Percentiles rank a stretch among this genome's conserved stretches.
Conservation (phyloP, 257 asterid genomes). For the Fraxinus pennsylvanica region DNA sequence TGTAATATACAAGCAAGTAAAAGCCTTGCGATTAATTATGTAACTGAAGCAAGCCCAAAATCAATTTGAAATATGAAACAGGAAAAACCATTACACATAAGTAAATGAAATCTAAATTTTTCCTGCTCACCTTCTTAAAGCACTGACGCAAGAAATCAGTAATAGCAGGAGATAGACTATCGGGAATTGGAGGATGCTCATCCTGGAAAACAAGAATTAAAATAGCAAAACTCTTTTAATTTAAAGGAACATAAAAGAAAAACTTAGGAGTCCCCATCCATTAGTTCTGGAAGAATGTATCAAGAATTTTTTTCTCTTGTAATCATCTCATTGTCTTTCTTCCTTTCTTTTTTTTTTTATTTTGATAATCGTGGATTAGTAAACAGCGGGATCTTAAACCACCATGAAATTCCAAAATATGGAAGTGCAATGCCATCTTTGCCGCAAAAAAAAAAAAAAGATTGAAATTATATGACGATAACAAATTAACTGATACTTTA, state of each 20-base stretch:
- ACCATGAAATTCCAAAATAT: conserved; percentile 13
- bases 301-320: background rate
- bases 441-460: background rate
- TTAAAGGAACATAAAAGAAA: background rate
- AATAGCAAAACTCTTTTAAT: background rate
- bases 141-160: conserved; percentile 68
- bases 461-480: background rate
- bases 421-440: conserved; percentile 17
- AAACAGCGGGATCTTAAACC: background rate
- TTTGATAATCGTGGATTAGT: conserved; percentile 2
- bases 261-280: background rate
- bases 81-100: conserved; percentile 9
- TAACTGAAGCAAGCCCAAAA: background rate
- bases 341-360: background rate
- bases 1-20: background rate
- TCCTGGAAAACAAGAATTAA: conserved; percentile 47
- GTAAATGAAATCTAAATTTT: conserved; percentile 11
- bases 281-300: background rate
- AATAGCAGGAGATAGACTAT: conserved; percentile 59
- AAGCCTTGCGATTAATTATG: background rate
- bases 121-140: conserved; percentile 63
- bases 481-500: conserved; percentile 34
- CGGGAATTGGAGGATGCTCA: conserved; percentile 72
- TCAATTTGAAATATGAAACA: background rate
- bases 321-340: background rate